Base-by-base conservation (phyloP, 2,329 filamentous ascomycete species). In the Arthroderma uncinatum region DNA sequence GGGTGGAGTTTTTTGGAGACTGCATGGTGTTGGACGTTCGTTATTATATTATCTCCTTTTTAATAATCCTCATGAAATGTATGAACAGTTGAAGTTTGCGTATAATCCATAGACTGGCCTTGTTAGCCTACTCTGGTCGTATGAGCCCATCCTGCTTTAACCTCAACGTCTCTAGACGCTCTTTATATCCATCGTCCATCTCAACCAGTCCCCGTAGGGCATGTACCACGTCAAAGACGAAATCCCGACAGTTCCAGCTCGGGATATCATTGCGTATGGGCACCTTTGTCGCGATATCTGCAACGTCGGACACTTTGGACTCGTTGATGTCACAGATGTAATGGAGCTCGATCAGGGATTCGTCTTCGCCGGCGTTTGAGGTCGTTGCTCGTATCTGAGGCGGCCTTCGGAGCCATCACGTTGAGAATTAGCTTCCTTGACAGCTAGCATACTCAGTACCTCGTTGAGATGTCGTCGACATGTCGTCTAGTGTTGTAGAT, bases 171-270 rank as follows among this genome's bases (percentile, higher is more conserved):
- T 28, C 40, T 1, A 47, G 40, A 47, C 40, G 40, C 40, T 21
- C 44, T 12, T 55, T 42, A 9, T 61, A 39, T 12, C 48, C 14
- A 23, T 33, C 54, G 40, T 63, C 54, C 19, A 65, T 53, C n/a
- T 65, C 53, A 33, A 21, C 28, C 19, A n/a, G 16, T 3, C 53
- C 53, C 39, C 64, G 62, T 34, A 65, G 57, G 2, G 21, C 34
- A 7, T 62, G 58, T 28, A 67, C 48, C 54, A 67, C 58, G 9
- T 67, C 65, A 50, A 67, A 61, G 1, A 66, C 61, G 52, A 65
- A 67, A 50, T 66, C 62, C 53, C 67, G 63, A 56, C 62, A 67
- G 39, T 66, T 65, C 56, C 54, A 66, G n/a, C 62, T 63, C 16
- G 60, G 54, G 36, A 42, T 44, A 10, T 65, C 61, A 56, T 66